phyloP scores from a whole-genome alignment of 257 asterid species.

The Echium plantagineum region DNA sequence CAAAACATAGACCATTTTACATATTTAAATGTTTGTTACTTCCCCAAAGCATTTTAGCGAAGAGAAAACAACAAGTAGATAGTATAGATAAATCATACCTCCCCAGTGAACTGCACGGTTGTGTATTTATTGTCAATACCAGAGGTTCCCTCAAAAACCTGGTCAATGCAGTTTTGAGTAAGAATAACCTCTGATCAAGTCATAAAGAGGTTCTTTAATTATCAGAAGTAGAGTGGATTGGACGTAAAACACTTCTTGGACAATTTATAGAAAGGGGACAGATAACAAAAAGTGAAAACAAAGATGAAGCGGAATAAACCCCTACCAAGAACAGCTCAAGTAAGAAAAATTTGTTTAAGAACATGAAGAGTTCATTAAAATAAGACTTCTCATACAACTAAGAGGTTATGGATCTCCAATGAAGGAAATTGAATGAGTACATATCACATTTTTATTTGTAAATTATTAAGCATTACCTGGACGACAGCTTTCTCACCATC shows the following conservation, averaged over 20 bases:
- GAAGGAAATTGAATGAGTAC: background rate
- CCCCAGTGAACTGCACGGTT: constrained; percentile 96
- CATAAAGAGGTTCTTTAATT: background rate
- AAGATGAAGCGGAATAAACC: background rate
- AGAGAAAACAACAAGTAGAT: constrained; percentile 4
- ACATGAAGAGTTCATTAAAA: background rate
- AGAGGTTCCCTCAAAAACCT: constrained; percentile 98
- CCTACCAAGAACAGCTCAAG: background rate
- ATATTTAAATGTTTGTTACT: background rate
- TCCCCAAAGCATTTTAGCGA: constrained; percentile 11
- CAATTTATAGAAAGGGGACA: background rate
- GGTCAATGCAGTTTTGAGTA: constrained; percentile 10
- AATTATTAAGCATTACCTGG: constrained; percentile 44
- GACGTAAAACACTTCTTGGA: no score
- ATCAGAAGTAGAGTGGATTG: background rate
- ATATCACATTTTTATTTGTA: no score
- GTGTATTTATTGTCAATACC: constrained; percentile 96
- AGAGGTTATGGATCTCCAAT: background rate
- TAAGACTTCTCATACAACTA: background rate
- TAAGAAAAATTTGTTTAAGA: background rate
- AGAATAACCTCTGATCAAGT: constrained; percentile 5
- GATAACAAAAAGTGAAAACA: background rate
- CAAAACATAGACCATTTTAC: background rate
- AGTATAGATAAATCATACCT: constrained; percentile 35
- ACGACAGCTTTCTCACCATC: constrained; percentile 99